A percentile compares a stretch with the other conserved stretches of the same genome.
These are phyloP conservation scores for Puya raimondii DNA, from an alignment of 176 grass and related monocot genomes.

Conservation along the genomic window DNA sequence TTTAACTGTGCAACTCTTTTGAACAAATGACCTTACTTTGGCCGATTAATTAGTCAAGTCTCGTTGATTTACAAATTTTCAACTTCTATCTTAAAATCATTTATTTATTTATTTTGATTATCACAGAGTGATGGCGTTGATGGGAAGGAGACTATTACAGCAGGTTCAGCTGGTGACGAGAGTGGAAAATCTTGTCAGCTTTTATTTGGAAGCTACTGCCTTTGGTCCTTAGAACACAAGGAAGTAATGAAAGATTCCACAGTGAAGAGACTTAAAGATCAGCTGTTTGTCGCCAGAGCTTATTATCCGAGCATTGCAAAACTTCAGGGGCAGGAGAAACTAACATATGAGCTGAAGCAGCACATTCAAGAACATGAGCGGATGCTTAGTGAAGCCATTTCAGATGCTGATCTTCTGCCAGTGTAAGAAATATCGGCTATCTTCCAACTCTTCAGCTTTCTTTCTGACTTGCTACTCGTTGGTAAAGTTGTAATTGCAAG, in stretches of 20 bases:
- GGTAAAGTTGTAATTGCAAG: not conserved
- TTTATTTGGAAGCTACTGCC: slow-evolving; percentile 73
- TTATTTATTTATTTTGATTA: slow-evolving; percentile 2
- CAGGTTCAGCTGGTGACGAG: slow-evolving; percentile 37
- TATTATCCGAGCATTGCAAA: slow-evolving; percentile 76
- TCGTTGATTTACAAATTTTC: not conserved
- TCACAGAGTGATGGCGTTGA: slow-evolving; percentile 28
- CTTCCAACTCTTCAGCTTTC: slow-evolving; percentile 10
- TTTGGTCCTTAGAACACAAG: slow-evolving; percentile 55
- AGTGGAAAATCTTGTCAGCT: slow-evolving; percentile 40
- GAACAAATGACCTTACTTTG: not conserved
- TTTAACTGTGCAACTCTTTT: not conserved
- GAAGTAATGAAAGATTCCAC: slow-evolving; percentile 54
- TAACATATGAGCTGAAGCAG: slow-evolving; percentile 54
- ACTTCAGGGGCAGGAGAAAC: slow-evolving; percentile 38
- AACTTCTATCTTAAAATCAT: not conserved
- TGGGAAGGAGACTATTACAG: slow-evolving; percentile 19
- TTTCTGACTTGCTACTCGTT: not conserved
- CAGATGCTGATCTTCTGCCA: slow-evolving; percentile 51
- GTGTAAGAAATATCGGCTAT: slow-evolving; percentile 33
- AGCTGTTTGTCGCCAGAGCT: slow-evolving; percentile 69
- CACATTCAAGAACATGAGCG: slow-evolving; percentile 69
- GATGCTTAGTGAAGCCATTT: slow-evolving; percentile 56
- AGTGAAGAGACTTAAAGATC: slow-evolving; percentile 71
- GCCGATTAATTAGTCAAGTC: not conserved